Evolutionary conservation across 345 rosid genomes (phyloP), one percentile per base, ranked within the genome.

Genomic region (Salix koriyanagi): DNA sequence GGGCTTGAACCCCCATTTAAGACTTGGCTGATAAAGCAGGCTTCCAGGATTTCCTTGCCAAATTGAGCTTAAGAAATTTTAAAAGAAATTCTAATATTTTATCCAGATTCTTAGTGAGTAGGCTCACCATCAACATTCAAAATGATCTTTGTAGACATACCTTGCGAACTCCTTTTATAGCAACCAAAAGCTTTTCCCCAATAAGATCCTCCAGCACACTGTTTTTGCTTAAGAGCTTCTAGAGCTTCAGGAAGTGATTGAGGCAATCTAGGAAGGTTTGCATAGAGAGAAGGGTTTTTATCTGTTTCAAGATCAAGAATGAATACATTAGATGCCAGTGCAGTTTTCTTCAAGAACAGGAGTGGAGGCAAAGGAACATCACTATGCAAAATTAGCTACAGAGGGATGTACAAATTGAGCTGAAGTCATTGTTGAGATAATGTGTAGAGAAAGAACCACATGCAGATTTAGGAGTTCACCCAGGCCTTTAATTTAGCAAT

Each of bases 81-180:
- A 9, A 39, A 44, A 44, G 50, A 44, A 14, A 46, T 46, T 46
- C 50, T 46, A 13, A 46, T 46, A 46, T 46, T 46, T 46, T 46
- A 46, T 46, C 14, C 50, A 14, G 18, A 46, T 46, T 46, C 5
- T 46, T 46, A 46, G 50, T 13, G 50, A 52, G 23, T 11, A 12
- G 41, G 21, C 26, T 10, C 3, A 39, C 16, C 62, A 76, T 36
- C 69, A 65, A 16, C 69, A 65, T 18, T 71, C 15, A 41, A 58
- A 69, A 72, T 48, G 30, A 12, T 67, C 67, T 34, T 41, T 23
- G 32, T 30, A 30, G 41, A 58, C 73, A 28, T 85, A 93, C 98
- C 97, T 96, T 96, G 68, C 98, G 95, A 48, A 96, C 84, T 73
- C 90, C 98, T 77, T 80, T 90, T 60, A 96, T 85, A 66, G 92